These are phyloP conservation scores for Amphibolis antarctica DNA, from an alignment of 106 monocot species.

Conservation along the genomic window DNA sequence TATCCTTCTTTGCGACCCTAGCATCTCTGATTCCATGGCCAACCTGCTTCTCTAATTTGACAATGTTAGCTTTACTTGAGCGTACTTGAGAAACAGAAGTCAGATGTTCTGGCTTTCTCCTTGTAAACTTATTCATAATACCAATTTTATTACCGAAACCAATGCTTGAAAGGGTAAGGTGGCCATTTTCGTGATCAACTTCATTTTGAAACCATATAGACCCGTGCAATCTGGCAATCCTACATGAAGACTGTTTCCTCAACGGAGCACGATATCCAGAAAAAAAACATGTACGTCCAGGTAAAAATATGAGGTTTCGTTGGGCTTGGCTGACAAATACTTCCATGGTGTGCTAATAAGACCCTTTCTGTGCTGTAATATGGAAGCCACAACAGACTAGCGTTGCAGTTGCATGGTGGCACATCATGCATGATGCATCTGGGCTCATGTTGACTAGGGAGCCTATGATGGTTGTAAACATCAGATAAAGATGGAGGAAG, in stretches of 20 bases:
- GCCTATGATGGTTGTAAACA: too few species aligned
- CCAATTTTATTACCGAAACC: constrained; percentile 19
- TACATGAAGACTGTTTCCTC: constrained; percentile 24
- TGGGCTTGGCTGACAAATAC: constrained; percentile 45
- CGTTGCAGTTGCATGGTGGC: too few species aligned
- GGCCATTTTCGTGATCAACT: constrained; percentile 12
- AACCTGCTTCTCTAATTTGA: constrained; percentile 5
- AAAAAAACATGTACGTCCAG: constrained; percentile 25
- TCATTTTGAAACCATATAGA: constrained; percentile 18
- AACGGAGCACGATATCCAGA: constrained; percentile 17
- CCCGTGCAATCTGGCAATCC: constrained; percentile 21
- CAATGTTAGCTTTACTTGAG: constrained; percentile 15
- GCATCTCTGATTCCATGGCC: constrained; percentile 1
- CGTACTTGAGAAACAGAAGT: constrained; percentile 14
- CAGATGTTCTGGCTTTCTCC: constrained; percentile 1
- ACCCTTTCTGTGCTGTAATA: background rate
- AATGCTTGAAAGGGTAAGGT: constrained; percentile 48
- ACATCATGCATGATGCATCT: too few species aligned
- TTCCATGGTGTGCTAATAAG: constrained; percentile 23
- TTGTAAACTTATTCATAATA: constrained; percentile 17
- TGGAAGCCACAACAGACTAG: too few species aligned
- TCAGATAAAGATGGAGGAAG: too few species aligned
- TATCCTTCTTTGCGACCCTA: background rate
- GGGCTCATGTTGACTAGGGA: too few species aligned
- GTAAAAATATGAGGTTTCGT: constrained; percentile 44